Base-by-base conservation (phyloP, 805 yeast species). In the Metschnikowia noctiluminum region DNA sequence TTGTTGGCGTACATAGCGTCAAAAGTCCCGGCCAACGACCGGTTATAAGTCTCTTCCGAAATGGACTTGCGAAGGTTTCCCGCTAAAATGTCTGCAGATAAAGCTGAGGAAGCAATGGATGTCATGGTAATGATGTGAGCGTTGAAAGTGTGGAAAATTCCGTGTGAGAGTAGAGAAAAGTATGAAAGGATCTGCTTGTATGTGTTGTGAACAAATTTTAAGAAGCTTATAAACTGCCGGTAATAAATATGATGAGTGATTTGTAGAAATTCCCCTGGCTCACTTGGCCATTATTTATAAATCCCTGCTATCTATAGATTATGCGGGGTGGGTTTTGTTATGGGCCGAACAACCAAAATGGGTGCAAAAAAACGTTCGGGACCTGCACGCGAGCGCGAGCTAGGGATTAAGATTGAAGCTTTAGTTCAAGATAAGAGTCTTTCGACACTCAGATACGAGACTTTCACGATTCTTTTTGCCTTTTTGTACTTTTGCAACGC, bases 31-130 rank as follows among this genome's bases (percentile, higher is more conserved):
- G 50, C 52, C 40, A 56, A 49, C 7, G 49, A 27, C 28, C 35
- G 27, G 34, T 49, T 38, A 54, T 76, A 77, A 6, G 63, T 45
- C 2, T 62, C 50, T 27, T 64, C 69, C 3, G 66, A 59, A 15
- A 77, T 55, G 14, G 54, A 45, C 50, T 69, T 66, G 61, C 72
- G 73, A 37, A 55, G 48, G 61, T 70, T 71, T 1, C 78, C 78
- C 1, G 61, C 58, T 45, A 60, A 52, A 46, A 73, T 69, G 43
- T 62, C 61, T 12, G 61, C 54, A n/a, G 69, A 27, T 36, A 70
- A 56, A 27, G 63, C 68, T 10, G 68, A 58, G 6, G 71, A 53
- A 10, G 50, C 50, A 30, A 42, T 38, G n/a, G 39, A 12, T 8
- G 45, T 31, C 42, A 42, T 46, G 9, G 7, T 27, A 8, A 12